Base-by-base conservation (phyloP, 2,329 filamentous ascomycete species). In the Akanthomyces uredinophilus region DNA sequence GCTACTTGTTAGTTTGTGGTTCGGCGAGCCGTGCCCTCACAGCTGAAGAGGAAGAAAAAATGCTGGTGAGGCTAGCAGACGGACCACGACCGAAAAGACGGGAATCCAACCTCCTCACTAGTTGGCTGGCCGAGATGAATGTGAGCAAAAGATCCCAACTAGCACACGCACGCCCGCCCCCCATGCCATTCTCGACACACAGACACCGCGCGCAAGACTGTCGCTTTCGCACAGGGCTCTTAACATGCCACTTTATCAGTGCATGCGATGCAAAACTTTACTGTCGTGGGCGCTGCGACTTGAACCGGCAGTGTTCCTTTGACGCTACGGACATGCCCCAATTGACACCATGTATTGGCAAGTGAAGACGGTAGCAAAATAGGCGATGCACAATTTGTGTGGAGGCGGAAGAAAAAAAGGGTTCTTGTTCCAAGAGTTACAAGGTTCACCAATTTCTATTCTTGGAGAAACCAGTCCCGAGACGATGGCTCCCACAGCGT, bases 401-500 rank as follows among this genome's bases (percentile, higher is more conserved):
- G 24, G 35, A 50, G 27, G 24, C n/a, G 24, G 35, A 50, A n/a
- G 24, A 13, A n/a, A 5, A 43, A 41, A 5, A 46, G 4, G 13
- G 32, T 39, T 22, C 13, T 27, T 11, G 43, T 37, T n/a, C 41
- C 39, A 53, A 53, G 43, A 24, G 29, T 37, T 51, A 10, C 32
- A 24, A 44, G 56, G 56, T 60, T 44, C 8, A 35, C 3, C 52
- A 22, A 22, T 18, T 61, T 62, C 60, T 62, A 62, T 62, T 62
- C 53, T 62, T 22, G 52, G 60, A 52, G 35, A 53, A 49, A 44
- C 13, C 32, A 27, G 37, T 39, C 44, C 44, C 41, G 49, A 58
- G 39, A 46, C 16, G 37, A 37, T 27, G 49, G 49, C 29, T 51
- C 49, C 35, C 18, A 37, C 49, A 27, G 39, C 20, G 27, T 37